Evolutionary conservation across 2,329 filamentous ascomycete genomes (phyloP).

Genomic region (Nemania diffusa): DNA sequence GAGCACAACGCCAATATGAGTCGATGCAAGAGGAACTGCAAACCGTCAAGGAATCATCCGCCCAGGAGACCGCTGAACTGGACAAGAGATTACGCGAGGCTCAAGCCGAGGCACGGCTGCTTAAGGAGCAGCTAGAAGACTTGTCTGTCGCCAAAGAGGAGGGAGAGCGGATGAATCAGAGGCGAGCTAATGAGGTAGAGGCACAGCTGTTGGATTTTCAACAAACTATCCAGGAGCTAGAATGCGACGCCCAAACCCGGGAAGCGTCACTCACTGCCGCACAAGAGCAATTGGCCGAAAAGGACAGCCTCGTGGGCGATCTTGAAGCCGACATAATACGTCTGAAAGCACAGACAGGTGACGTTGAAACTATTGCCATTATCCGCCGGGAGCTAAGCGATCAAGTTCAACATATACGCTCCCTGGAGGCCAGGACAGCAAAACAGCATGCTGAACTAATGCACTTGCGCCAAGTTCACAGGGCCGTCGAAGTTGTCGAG

Average conservation of each 20-base stretch:
- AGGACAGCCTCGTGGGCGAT: slow-evolving; percentile 75
- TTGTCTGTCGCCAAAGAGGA: slow-evolving; percentile 71
- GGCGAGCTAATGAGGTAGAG: slow-evolving; percentile 65
- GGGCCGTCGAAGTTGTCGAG: slow-evolving; percentile 91
- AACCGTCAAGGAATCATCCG: slow-evolving; percentile 60
- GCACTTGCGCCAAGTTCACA: slow-evolving; percentile 81
- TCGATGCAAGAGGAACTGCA: slow-evolving; percentile 62
- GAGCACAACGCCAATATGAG: slow-evolving; percentile 62
- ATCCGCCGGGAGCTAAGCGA: slow-evolving; percentile 90
- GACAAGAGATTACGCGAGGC: slow-evolving; percentile 76
- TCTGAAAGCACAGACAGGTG: slow-evolving; percentile 86
- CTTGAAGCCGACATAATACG: slow-evolving; percentile 86
- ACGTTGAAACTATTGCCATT: slow-evolving; percentile 84
- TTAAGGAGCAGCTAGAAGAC: slow-evolving; percentile 87
- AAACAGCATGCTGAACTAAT: slow-evolving; percentile 84
- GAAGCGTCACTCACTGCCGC: slow-evolving; percentile 67
- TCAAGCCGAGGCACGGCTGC: slow-evolving; percentile 75
- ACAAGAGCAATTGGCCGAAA: slow-evolving; percentile 74
- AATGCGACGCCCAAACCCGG: slow-evolving; percentile 66
- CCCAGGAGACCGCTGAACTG: slow-evolving; percentile 70
- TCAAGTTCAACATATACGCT: slow-evolving; percentile 90
- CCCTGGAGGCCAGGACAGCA: slow-evolving; percentile 80
- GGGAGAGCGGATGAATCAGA: slow-evolving; percentile 70
- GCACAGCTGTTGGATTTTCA: slow-evolving; percentile 60
- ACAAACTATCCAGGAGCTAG: slow-evolving; percentile 65